phyloP scores from a whole-genome alignment of 148 eudicot genomes.

The Dysphania ambrosioides region DNA sequence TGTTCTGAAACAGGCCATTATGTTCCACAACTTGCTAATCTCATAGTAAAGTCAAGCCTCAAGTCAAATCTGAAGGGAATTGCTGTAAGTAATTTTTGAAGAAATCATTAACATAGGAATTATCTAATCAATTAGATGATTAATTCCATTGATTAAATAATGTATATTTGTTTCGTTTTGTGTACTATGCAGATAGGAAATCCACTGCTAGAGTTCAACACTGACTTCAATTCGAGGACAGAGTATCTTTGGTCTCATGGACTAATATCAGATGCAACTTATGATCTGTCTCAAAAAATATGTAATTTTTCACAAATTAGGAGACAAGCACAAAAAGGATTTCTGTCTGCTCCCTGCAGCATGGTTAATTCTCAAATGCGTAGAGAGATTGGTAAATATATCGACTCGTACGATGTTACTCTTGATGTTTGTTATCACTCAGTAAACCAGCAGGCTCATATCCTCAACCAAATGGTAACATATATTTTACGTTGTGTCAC shows the following conservation, averaged over 20 bases:
- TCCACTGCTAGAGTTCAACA: conserved; percentile 69
- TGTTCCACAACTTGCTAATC: conserved; percentile 72
- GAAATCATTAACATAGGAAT: too few relatives aligned
- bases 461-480: conserved; percentile 37
- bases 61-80: conserved; percentile 69
- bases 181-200: conserved; percentile 62
- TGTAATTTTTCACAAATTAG: conserved; percentile 66
- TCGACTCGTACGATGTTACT: conserved; percentile 56
- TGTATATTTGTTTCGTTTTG: too few relatives aligned
- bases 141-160: too few relatives aligned
- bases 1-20: conserved; percentile 64
- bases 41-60: conserved; percentile 40
- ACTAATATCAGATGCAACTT: conserved; percentile 63
- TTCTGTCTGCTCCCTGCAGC: conserved; percentile 45
- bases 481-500: background rate
- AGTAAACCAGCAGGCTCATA: conserved; percentile 34
- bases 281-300: conserved; percentile 29
- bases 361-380: conserved; percentile 26
- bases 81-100: conserved; percentile 59
- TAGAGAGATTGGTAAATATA: conserved; percentile 41
- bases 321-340: conserved; percentile 37
- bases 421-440: conserved; percentile 60
- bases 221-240: conserved; percentile 54
- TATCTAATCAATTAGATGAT: background rate
- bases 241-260: conserved; percentile 83